Evolutionary conservation across 1,139 yeast species (phyloP).

Genomic region (Hanseniaspora uvarum): DNA sequence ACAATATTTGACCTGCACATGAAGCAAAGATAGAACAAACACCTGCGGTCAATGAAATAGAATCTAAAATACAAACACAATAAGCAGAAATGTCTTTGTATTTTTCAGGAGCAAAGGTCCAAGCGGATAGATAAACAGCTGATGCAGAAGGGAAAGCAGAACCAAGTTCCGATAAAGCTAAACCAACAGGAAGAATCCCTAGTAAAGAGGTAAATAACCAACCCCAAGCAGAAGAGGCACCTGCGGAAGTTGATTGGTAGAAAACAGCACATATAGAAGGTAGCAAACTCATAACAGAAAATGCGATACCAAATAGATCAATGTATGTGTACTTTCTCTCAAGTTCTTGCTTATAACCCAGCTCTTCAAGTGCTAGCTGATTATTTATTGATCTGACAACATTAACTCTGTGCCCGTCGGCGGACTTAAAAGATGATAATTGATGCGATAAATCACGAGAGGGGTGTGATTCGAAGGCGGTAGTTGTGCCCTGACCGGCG

Average conservation of each 20-base stretch:
- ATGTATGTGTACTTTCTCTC: conserved; percentile 39
- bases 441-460: neutral
- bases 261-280: conserved; percentile 39
- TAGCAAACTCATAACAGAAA: conserved; percentile 44
- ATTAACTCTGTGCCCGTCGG: conserved; percentile 10
- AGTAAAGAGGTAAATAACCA: conserved; percentile 56
- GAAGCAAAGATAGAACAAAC: conserved; percentile 52
- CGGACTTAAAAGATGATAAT: conserved; percentile 11
- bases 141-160: conserved; percentile 67
- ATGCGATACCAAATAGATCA: conserved; percentile 44
- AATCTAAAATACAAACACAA: conserved; percentile 50
- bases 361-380: conserved; percentile 36
- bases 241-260: conserved; percentile 38
- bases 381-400: conserved; percentile 14
- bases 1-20: conserved; percentile 44
- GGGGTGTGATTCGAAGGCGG: neutral
- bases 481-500: neutral
- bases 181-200: conserved; percentile 44
- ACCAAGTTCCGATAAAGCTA: conserved; percentile 56
- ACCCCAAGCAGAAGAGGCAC: conserved; percentile 58
- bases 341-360: conserved; percentile 45
- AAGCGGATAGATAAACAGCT: conserved; percentile 56
- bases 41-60: conserved; percentile 49
- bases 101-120: conserved; percentile 43
- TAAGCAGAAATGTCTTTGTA: conserved; percentile 40